phyloP scores from a whole-genome alignment of 1,139 yeast genomes.

The Yamadazyma atmosphaerica region DNA sequence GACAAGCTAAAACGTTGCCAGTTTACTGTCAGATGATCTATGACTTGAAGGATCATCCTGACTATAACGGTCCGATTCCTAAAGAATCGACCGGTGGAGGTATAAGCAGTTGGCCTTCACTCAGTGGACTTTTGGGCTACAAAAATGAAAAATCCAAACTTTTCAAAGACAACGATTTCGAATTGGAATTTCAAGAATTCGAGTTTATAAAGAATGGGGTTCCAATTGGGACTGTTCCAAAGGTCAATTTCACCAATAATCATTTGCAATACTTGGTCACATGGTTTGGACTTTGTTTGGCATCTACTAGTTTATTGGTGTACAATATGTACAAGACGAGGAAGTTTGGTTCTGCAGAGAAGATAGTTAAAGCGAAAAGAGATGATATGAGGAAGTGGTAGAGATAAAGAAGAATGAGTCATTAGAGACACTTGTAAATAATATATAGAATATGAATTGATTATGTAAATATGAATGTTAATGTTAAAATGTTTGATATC shows the following conservation, averaged over 20 bases:
- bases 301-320: conserved; percentile 63
- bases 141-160: conserved; percentile 2
- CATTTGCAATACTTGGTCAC: conserved; percentile 91
- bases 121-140: conserved; percentile 18
- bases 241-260: conserved; percentile 79
- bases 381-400: conserved; percentile 32
- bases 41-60: conserved; percentile 62
- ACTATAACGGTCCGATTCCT: conserved; percentile 30
- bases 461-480: conserved; percentile 5
- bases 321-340: conserved; percentile 34
- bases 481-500: conserved; percentile 1
- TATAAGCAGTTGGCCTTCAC: conserved; percentile 8
- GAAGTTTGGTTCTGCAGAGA: conserved; percentile 39
- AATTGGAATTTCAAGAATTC: conserved; percentile 44
- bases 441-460: background rate
- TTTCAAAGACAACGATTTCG: conserved; percentile 26
- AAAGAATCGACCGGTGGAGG: conserved; percentile 2
- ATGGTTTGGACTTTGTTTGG: conserved; percentile 85
- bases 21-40: conserved; percentile 76
- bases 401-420: background rate
- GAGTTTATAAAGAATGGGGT: conserved; percentile 76
- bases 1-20: conserved; percentile 64
- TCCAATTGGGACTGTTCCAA: conserved; percentile 82
- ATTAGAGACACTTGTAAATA: background rate
- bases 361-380: conserved; percentile 42